Base-by-base conservation (phyloP, 345 rosid genomes). In the Heritiera fomes region DNA sequence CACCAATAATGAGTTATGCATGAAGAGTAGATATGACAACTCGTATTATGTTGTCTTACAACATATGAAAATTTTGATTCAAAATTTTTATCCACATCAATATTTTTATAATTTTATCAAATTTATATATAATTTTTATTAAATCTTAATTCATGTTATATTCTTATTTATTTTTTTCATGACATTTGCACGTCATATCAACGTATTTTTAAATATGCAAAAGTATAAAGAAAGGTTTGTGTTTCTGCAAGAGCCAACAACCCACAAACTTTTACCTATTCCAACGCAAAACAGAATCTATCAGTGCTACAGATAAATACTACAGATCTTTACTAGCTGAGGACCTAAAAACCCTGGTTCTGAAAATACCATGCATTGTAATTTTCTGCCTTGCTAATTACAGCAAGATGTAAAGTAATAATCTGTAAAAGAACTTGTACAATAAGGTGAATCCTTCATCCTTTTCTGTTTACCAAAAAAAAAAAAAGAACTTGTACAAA, bases 211-310 rank as follows among this genome's bases (percentile, higher is more conserved):
- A 23, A 23, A 23, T 23, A 23, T 23, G 28, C 28, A 23, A 23
- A 23, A 23, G 28, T 23, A 23, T 23, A 20, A 20, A 61, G 0
- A 55, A 18, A n/a, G 2, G 0, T 7, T 23, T 61, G 38, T 23
- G 38, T 2, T 61, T 62, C 67, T 62, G 67, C 41, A 62, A 62
- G 12, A 7, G 7, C n/a, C 67, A 32, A 13, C 6, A 62, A 14
- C 8, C 18, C 61, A 17, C 43, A 52, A 4, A 14, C 38, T 53
- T 73, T 55, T 38, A 55, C 49, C 63, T 18, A 17, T 34, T 38
- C 14, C 55, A 38, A 34, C 76, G 18, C 63, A 55, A 40, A 55
- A 55, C 64, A 73, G 34, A 18, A 53, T 72, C 63, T 53, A 34
- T 53, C 32, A n/a, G 49, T 18, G 40, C 11, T 70, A 55, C 49